phyloP scores from a whole-genome alignment of 2,329 filamentous ascomycete genomes.

The Lasiodiplodia theobromae region DNA sequence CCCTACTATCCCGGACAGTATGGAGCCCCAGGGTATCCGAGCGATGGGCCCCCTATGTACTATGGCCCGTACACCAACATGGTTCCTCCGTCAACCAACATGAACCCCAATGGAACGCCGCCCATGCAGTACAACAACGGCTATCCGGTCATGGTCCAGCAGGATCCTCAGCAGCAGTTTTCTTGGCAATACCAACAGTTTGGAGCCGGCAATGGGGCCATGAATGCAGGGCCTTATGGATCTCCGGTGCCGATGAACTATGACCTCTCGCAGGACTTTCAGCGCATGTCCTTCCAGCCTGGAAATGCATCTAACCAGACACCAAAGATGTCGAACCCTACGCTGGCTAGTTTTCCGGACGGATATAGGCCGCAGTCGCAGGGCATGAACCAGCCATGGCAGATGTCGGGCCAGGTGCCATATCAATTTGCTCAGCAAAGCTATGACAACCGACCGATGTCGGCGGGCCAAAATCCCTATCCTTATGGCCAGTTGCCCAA shows the following conservation, averaged over 20 bases:
- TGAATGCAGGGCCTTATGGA: conserved; percentile 34
- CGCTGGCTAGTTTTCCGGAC: conserved; percentile 45
- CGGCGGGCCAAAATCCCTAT: conserved; percentile 59
- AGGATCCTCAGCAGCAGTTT: conserved; percentile 46
- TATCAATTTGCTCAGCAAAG: conserved; percentile 38
- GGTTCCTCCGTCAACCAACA: conserved; percentile 31
- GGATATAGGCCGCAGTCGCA: conserved; percentile 36
- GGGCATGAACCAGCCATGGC: conserved; percentile 44
- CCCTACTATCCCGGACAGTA: conserved; percentile 62
- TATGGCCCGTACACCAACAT: conserved; percentile 47
- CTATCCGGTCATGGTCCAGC: conserved; percentile 45
- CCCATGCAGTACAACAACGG: conserved; percentile 41
- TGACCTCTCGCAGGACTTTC: conserved; percentile 55
- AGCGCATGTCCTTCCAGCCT: conserved; percentile 55
- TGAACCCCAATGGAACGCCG: conserved; percentile 37
- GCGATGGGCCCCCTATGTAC: conserved; percentile 48
- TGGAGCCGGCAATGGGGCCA: conserved; percentile 30
- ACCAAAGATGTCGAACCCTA: conserved; percentile 46
- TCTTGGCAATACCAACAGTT: conserved; percentile 43
- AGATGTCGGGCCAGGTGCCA: conserved; percentile 37
- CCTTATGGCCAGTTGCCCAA: conserved; percentile 79
- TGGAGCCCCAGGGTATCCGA: conserved; percentile 38
- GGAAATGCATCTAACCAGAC: conserved; percentile 45
- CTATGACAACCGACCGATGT: conserved; percentile 43
- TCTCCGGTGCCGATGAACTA: conserved; percentile 45